Percentiles rank a stretch among this genome's conserved stretches.
These are phyloP conservation scores for Exsudoporus frostii DNA, from an alignment of 768 basidiomycete genomes.

Conservation along the genomic window DNA sequence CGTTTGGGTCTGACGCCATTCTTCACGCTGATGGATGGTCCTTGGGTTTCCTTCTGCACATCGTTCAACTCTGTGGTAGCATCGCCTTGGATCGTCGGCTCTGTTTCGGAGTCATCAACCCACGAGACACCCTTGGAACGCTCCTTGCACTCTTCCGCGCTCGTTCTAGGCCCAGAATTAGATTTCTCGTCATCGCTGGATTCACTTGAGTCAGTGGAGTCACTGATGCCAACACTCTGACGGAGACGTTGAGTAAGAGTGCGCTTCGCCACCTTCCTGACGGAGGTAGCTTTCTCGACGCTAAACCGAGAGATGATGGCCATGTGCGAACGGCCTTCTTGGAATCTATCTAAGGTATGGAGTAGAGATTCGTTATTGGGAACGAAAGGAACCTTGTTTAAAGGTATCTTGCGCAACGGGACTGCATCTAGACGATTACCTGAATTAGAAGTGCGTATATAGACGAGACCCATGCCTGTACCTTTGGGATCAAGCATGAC, in stretches of 20 bases:
- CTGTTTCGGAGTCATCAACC: slow-evolving; percentile 34
- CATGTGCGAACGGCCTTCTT: slow-evolving; percentile 89
- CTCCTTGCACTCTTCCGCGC: slow-evolving; percentile 17
- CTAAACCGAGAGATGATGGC: slow-evolving; percentile 83
- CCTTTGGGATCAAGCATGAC: slow-evolving; percentile 85
- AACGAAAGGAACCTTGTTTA: slow-evolving; percentile 85
- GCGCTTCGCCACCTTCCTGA: slow-evolving; percentile 80
- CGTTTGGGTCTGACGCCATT: slow-evolving; percentile 13
- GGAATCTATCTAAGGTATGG: slow-evolving; percentile 83
- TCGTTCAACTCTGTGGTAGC: slow-evolving; percentile 19
- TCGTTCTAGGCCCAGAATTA: slow-evolving; percentile 17
- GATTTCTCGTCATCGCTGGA: slow-evolving; percentile 42
- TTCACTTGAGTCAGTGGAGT: slow-evolving; percentile 52
- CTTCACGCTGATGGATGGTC: slow-evolving; percentile 6
- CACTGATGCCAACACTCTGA: slow-evolving; percentile 70
- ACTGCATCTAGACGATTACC: slow-evolving; percentile 56
- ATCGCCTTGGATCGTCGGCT: slow-evolving; percentile 28
- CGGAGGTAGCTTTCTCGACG: slow-evolving; percentile 68
- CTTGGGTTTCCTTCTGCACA: slow-evolving; percentile 12
- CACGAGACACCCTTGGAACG: slow-evolving; percentile 29
- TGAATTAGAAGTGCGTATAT: background rate
- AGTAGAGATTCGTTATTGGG: slow-evolving; percentile 84
- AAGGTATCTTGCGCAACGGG: slow-evolving; percentile 76
- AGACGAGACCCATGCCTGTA: slow-evolving; percentile 15
- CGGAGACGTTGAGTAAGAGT: slow-evolving; percentile 77